phyloP scores from a whole-genome alignment of 2,329 filamentous ascomycete species.

The Fusarium clavum region DNA sequence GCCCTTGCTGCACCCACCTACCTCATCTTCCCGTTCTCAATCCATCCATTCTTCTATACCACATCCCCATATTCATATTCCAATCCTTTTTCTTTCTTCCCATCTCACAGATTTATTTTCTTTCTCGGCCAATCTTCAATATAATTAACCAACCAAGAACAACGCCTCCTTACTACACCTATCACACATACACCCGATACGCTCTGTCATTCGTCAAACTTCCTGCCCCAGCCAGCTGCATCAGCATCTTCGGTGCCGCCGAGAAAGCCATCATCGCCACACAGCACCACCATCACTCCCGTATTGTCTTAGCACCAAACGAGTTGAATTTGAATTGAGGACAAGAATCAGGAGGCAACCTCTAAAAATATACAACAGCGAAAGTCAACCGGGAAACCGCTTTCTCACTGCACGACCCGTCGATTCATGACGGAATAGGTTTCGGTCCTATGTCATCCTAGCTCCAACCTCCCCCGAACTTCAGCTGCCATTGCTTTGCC shows the following conservation, averaged over 20 bases:
- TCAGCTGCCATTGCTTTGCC: slow-evolving; percentile 45
- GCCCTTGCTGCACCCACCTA: not conserved
- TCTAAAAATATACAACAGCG: slow-evolving; percentile 6
- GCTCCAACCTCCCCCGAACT: slow-evolving; percentile 34
- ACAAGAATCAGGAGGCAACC: slow-evolving; percentile 21
- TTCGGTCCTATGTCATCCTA: slow-evolving; percentile 41
- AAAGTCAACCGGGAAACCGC: slow-evolving; percentile 16
- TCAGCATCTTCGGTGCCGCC: slow-evolving; percentile 39
- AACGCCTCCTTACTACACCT: slow-evolving; percentile 7
- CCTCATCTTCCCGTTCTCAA: slow-evolving; percentile 24
- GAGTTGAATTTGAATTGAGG: not conserved
- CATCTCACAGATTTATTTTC: slow-evolving; percentile 1
- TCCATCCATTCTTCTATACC: slow-evolving; percentile 27
- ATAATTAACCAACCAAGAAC: slow-evolving; percentile 8
- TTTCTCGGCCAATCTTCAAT: slow-evolving; percentile 7
- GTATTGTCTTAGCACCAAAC: slow-evolving; percentile 39
- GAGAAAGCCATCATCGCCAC: slow-evolving; percentile 46
- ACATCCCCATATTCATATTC: slow-evolving; percentile 13
- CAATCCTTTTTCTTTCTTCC: not conserved
- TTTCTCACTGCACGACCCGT: slow-evolving; percentile 23
- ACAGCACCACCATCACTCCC: slow-evolving; percentile 28
- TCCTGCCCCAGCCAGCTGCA: slow-evolving; percentile 38
- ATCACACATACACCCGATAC: slow-evolving; percentile 29
- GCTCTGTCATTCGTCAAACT: slow-evolving; percentile 40
- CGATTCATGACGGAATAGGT: slow-evolving; percentile 44